A percentile compares a stretch with the other conserved stretches of the same genome.
These are phyloP conservation scores for Penstemon barbatus DNA, from an alignment of 257 asterid genomes.

Conservation along the genomic window DNA sequence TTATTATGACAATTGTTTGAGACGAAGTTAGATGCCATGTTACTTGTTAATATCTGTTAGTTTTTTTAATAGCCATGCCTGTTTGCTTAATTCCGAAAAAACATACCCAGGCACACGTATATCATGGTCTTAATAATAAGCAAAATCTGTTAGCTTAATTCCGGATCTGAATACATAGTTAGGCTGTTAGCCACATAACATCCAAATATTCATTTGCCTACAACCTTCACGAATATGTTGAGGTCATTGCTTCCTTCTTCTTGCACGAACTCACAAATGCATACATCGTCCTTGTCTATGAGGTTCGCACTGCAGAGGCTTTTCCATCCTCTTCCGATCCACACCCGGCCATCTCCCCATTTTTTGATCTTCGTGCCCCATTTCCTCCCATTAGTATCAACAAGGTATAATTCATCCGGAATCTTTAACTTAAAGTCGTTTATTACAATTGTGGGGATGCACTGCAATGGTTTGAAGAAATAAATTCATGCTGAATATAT, in stretches of 20 bases:
- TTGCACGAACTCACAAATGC: background rate
- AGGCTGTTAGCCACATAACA: background rate
- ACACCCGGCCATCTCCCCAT: background rate
- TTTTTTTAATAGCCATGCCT: background rate
- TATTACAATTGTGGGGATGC: background rate
- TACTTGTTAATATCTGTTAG: background rate
- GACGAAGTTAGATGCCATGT: background rate
- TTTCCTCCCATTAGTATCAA: background rate
- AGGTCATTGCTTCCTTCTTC: background rate
- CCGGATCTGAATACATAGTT: too few relatives aligned
- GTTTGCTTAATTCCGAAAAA: too few relatives aligned
- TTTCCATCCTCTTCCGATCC: background rate
- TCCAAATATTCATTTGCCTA: background rate
- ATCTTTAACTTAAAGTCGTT: background rate
- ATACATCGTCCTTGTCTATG: background rate
- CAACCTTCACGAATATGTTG: background rate
- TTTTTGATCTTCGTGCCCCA: background rate
- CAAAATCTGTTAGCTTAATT: too few relatives aligned
- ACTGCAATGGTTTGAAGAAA: background rate
- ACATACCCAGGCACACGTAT: too few relatives aligned
- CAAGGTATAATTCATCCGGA: background rate
- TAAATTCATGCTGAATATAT: background rate
- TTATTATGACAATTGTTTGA: background rate
- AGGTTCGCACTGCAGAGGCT: background rate
- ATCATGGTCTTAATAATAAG: too few relatives aligned